These are phyloP conservation scores for Colletotrichum sidae DNA, from an alignment of 2,329 filamentous ascomycete species.

Conservation along the genomic window DNA sequence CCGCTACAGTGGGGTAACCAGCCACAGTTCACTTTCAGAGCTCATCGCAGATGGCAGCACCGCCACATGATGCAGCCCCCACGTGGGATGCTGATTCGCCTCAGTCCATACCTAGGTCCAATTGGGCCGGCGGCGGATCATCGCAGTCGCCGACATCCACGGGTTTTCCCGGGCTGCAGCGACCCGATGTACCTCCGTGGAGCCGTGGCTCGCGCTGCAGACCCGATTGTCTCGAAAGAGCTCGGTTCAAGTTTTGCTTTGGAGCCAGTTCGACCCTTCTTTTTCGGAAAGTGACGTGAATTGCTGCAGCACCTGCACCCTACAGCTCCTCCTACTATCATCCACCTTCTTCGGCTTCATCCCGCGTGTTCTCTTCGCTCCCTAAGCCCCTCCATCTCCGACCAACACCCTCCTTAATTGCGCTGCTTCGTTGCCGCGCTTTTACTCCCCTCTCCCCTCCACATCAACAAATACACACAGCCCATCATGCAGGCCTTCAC, in stretches of 20 bases:
- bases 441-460: constrained; percentile 27
- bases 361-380: not conserved
- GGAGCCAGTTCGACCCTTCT: constrained; percentile 35
- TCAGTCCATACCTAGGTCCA: too few species aligned
- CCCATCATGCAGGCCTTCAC: constrained; percentile 86
- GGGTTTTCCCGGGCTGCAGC: constrained; percentile 39
- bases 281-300: constrained; percentile 38
- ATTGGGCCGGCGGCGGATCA: constrained; percentile 29
- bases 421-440: constrained; percentile 27
- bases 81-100: constrained; percentile 17
- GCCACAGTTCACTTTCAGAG: constrained; percentile 14
- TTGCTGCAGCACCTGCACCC: constrained; percentile 32
- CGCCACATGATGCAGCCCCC: constrained; percentile 15
- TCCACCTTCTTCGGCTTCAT: constrained; percentile 12
- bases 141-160: constrained; percentile 1
- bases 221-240: constrained; percentile 38
- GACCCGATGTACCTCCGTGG: not conserved
- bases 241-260: constrained; percentile 39
- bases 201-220: constrained; percentile 35
- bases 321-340: constrained; percentile 13
- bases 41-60: not conserved
- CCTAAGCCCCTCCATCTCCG: constrained; percentile 15
- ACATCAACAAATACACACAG: constrained; percentile 23
- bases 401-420: constrained; percentile 10
- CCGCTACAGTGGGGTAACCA: constrained; percentile 31